A percentile compares a stretch with the other conserved stretches of the same genome.
These are phyloP conservation scores for Ilyonectria mors-panacis DNA, from an alignment of 2,329 filamentous ascomycete species.

Conservation along the genomic window DNA sequence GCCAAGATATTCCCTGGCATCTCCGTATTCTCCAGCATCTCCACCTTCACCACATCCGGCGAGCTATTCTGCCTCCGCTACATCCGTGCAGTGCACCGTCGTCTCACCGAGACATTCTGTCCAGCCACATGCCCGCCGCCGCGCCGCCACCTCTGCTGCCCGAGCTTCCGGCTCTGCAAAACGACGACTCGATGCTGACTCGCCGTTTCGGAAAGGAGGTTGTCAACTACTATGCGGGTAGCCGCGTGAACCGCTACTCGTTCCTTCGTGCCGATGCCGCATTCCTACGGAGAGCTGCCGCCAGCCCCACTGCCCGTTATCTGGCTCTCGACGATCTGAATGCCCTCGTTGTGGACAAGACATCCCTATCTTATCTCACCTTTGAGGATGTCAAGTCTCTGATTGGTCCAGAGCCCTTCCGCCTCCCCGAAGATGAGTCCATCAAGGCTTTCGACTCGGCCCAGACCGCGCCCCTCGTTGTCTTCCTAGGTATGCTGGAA, in stretches of 20 bases:
- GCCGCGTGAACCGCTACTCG: slow-evolving; percentile 82
- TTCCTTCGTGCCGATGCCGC: slow-evolving; percentile 80
- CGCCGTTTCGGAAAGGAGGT: slow-evolving; percentile 85
- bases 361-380: slow-evolving; percentile 77
- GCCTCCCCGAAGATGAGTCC: slow-evolving; percentile 78
- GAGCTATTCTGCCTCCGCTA: not conserved
- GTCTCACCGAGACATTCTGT: not conserved
- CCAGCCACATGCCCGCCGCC: slow-evolving; percentile 49
- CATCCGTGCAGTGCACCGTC: not conserved
- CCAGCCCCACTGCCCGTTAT: slow-evolving; percentile 77
- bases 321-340: slow-evolving; percentile 84
- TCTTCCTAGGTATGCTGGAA: slow-evolving; percentile 91
- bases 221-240: slow-evolving; percentile 88
- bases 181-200: slow-evolving; percentile 77
- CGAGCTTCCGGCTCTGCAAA: slow-evolving; percentile 60
- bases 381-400: slow-evolving; percentile 79
- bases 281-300: slow-evolving; percentile 79
- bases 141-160: slow-evolving; percentile 55
- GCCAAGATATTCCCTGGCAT: not conserved
- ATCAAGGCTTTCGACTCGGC: slow-evolving; percentile 82
- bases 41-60: slow-evolving; percentile 5
- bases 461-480: slow-evolving; percentile 76
- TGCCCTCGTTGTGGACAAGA: slow-evolving; percentile 73
- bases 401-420: slow-evolving; percentile 80
- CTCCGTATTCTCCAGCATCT: not conserved